Evolutionary conservation across 371 early-diverging fungal species (phyloP).

Genomic region (Apophysomyces variabilis): DNA sequence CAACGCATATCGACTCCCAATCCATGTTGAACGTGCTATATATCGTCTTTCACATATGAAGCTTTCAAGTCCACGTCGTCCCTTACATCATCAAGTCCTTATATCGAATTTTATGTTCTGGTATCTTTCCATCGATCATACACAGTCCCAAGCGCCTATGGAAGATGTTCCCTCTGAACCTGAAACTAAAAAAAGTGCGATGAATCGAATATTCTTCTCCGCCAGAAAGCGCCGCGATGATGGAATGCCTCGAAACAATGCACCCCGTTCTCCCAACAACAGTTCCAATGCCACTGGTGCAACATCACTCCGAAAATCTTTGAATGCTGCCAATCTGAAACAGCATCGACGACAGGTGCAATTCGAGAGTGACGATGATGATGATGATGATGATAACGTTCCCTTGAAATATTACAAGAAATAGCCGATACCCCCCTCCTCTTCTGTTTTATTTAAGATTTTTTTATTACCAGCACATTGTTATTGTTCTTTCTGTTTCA

Average conservation of each 20-base stretch:
- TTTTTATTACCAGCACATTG: background rate
- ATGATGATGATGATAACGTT: conserved; percentile 1
- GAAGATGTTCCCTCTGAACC: background rate
- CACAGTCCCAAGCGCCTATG: conserved; percentile 15
- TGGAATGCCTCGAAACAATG: background rate
- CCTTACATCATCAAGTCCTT: conserved; percentile 76
- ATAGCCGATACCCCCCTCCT: background rate
- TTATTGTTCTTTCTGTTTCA: conserved; percentile 6
- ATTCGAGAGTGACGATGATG: conserved; percentile 8
- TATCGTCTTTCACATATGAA: conserved; percentile 77
- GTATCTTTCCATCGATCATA: conserved; percentile 57
- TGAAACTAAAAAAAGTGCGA: background rate
- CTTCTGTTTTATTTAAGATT: background rate
- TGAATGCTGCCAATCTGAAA: background rate
- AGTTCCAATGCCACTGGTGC: background rate
- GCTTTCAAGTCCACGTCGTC: conserved; percentile 69
- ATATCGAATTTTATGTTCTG: conserved; percentile 83
- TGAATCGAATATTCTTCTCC: conserved; percentile 4
- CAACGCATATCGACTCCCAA: conserved; percentile 46
- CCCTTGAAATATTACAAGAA: conserved; percentile 8
- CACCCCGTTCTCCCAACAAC: background rate
- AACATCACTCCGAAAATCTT: conserved; percentile 9
- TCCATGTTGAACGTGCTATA: conserved; percentile 69
- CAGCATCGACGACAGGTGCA: background rate
- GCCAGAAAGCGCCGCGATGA: background rate